Conservation (phyloP, 805 yeast species). For the Yarrowia yakushimensis region DNA sequence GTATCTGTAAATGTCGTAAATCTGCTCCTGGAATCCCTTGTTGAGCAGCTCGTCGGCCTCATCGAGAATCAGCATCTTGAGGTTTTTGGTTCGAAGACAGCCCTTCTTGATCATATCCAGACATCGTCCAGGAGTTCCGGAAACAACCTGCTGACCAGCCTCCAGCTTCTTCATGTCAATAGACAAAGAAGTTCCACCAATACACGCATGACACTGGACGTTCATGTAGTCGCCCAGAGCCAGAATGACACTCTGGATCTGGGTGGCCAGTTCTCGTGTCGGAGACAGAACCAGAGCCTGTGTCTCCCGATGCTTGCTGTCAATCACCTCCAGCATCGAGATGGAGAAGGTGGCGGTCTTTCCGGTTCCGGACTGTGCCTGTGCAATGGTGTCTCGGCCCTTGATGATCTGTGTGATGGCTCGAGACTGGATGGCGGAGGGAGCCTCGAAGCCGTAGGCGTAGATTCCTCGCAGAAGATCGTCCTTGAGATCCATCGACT, state of each 20-base stretch:
- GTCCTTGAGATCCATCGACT: slow-evolving; percentile 66
- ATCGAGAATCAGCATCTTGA: slow-evolving; percentile 93
- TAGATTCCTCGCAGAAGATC: slow-evolving; percentile 71
- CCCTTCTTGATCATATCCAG: slow-evolving; percentile 92
- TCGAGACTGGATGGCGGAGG: slow-evolving; percentile 77
- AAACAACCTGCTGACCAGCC: slow-evolving; percentile 87
- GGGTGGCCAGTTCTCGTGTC: slow-evolving; percentile 95
- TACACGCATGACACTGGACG: slow-evolving; percentile 90
- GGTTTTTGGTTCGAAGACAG: slow-evolving; percentile 70
- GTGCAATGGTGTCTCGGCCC: slow-evolving; percentile 73
- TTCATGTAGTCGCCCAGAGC: slow-evolving; percentile 89
- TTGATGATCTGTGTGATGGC: slow-evolving; percentile 75
- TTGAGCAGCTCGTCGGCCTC: slow-evolving; percentile 98
- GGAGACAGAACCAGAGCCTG: slow-evolving; percentile 96
- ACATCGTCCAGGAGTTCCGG: slow-evolving; percentile 98
- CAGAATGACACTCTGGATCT: slow-evolving; percentile 89
- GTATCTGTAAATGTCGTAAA: slow-evolving; percentile 85
- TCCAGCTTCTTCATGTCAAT: slow-evolving; percentile 83
- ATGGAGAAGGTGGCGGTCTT: slow-evolving; percentile 87
- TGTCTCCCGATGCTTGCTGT: slow-evolving; percentile 64
- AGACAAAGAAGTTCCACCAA: slow-evolving; percentile 90
- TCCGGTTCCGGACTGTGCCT: slow-evolving; percentile 89
- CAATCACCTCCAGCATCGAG: slow-evolving; percentile 57
- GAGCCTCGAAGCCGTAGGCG: slow-evolving; percentile 76
- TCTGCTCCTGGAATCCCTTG: slow-evolving; percentile 92